Percentiles rank a stretch among this genome's conserved stretches.
phyloP scores from a whole-genome alignment of 2,329 filamentous ascomycete species.

The Chaetoscypha palmicola region DNA sequence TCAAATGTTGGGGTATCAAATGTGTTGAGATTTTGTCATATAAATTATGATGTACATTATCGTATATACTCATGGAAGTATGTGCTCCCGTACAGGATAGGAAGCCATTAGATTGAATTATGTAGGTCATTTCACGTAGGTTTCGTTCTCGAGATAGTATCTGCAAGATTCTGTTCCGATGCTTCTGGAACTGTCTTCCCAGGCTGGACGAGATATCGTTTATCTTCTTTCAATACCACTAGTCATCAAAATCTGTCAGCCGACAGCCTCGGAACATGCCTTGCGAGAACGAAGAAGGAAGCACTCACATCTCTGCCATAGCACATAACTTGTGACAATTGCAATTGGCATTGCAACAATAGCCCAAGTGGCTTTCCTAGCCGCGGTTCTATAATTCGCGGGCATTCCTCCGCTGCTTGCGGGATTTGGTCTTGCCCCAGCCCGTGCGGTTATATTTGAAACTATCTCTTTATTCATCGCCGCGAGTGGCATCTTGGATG shows the following conservation, averaged over 20 bases:
- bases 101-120: too few species aligned
- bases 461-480: conserved; percentile 27
- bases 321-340: conserved; percentile 29
- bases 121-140: too few species aligned
- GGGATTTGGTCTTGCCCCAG: conserved; percentile 23
- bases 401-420: conserved; percentile 19
- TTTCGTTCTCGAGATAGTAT: too few species aligned
- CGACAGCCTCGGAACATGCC: neutral
- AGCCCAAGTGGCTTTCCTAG: conserved; percentile 27
- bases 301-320: conserved; percentile 29
- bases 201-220: neutral
- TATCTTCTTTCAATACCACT: conserved; percentile 16
- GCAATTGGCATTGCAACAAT: conserved; percentile 30
- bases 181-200: too few species aligned
- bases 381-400: conserved; percentile 24
- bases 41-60: too few species aligned
- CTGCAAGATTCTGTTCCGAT: too few species aligned
- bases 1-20: too few species aligned
- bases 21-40: too few species aligned
- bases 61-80: too few species aligned
- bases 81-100: too few species aligned
- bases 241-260: neutral
- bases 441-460: conserved; percentile 22
- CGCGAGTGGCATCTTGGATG: conserved; percentile 20
- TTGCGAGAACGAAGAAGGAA: neutral